Evolutionary conservation across 129 eudicot genomes (phyloP).

Genomic region (Chrysanthemum seticuspe): DNA sequence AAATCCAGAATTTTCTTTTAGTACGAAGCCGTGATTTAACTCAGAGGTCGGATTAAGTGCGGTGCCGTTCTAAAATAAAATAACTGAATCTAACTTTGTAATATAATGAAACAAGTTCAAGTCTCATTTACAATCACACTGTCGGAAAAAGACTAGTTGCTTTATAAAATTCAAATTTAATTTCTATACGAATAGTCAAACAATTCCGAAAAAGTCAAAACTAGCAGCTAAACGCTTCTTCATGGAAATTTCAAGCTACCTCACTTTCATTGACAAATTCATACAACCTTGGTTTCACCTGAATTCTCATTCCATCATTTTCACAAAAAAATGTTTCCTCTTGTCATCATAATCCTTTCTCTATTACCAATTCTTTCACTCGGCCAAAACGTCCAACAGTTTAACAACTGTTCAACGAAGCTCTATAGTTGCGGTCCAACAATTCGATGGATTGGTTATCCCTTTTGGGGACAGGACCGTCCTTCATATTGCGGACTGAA

Average conservation of each 20-base stretch:
- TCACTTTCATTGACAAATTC: conserved; percentile 13
- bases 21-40: too few relatives aligned
- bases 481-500: conserved; percentile 30
- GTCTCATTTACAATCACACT: conserved; percentile 1
- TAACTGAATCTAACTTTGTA: not conserved
- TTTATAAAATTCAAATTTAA: too few relatives aligned
- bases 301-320: not conserved
- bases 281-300: not conserved
- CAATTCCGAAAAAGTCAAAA: conserved; percentile 24
- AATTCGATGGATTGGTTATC: conserved; percentile 18
- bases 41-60: too few relatives aligned
- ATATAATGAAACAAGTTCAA: not conserved
- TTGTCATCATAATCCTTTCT: not conserved
- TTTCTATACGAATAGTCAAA: conserved; percentile 11
- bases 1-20: too few relatives aligned
- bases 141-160: not conserved
- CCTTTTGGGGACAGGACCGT: conserved; percentile 33
- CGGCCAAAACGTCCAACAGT: not conserved
- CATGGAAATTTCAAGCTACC: conserved; percentile 5
- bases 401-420: conserved; percentile 15
- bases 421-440: conserved; percentile 28
- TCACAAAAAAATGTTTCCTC: conserved; percentile 8
- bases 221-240: not conserved
- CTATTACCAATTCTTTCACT: conserved; percentile 2
- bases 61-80: not conserved